These are phyloP conservation scores for Cyberlindnera xishuangbannaensis DNA, from an alignment of 805 yeast genomes.

Conservation along the genomic window DNA sequence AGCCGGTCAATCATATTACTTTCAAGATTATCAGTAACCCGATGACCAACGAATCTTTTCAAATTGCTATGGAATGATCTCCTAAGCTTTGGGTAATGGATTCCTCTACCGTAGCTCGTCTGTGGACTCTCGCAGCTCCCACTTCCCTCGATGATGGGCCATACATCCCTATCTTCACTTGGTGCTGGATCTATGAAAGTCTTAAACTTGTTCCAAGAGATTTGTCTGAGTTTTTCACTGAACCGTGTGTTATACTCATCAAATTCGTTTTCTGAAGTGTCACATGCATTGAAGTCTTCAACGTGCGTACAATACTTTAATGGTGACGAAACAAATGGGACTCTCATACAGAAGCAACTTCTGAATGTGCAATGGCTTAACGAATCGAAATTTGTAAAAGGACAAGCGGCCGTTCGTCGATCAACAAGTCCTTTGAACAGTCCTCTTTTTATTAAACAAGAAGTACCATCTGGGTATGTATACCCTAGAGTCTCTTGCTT, in stretches of 20 bases:
- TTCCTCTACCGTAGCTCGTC: no score
- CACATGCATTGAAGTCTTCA: neutral
- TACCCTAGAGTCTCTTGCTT: neutral
- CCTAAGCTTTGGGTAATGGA: no score
- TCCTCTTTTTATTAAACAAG: constrained; percentile 22
- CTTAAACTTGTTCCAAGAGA: constrained; percentile 4
- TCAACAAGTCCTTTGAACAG: constrained; percentile 26
- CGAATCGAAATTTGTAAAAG: neutral
- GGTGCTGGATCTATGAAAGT: constrained; percentile 4
- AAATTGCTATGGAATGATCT: constrained; percentile 5
- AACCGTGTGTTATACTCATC: constrained; percentile 4
- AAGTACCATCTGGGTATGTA: constrained; percentile 10
- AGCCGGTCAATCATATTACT: no score
- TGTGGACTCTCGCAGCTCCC: no score
- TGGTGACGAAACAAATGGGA: constrained; percentile 14
- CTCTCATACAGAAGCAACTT: constrained; percentile 14
- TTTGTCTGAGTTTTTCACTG: constrained; percentile 3
- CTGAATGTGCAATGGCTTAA: constrained; percentile 5
- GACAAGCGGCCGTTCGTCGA: constrained; percentile 23
- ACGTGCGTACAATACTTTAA: constrained; percentile 3
- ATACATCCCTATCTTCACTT: constrained; percentile 1
- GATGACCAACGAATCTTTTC: constrained; percentile 5
- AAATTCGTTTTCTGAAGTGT: no score
- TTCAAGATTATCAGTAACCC: no score
- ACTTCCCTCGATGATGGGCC: constrained; percentile 1